Evolutionary conservation across 192 early-diverging fungal species (phyloP).

Genomic region (Gonapodya prolifera): DNA sequence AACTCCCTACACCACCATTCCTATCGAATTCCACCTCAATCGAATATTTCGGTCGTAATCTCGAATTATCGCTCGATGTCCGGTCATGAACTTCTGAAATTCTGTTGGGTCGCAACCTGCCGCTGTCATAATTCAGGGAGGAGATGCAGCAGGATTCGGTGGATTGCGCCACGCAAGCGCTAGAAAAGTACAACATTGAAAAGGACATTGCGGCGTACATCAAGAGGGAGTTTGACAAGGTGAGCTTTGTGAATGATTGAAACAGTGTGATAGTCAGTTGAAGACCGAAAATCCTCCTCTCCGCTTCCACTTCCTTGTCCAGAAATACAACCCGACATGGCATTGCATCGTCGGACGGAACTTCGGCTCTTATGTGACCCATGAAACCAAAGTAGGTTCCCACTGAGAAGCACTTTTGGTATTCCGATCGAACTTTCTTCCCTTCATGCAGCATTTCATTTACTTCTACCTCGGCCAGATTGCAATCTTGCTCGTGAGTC

Average conservation of each 20-base stretch:
- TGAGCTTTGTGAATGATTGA: too few relatives aligned
- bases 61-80: not conserved
- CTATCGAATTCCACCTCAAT: too few relatives aligned
- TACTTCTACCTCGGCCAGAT: conserved; percentile 96
- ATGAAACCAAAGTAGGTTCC: conserved; percentile 54
- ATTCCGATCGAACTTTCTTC: not conserved
- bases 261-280: too few relatives aligned
- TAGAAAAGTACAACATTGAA: conserved; percentile 89
- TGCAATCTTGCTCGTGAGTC: conserved; percentile 59
- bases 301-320: not conserved
- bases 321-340: conserved; percentile 70
- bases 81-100: not conserved
- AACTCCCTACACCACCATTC: too few relatives aligned
- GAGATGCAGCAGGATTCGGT: conserved; percentile 61
- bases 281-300: too few relatives aligned
- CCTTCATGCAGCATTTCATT: conserved; percentile 73
- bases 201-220: conserved; percentile 97
- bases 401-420: not conserved
- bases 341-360: conserved; percentile 97
- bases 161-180: conserved; percentile 71
- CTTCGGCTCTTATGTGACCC: conserved; percentile 98
- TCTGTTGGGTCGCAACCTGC: too few relatives aligned
- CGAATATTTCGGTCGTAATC: too few relatives aligned
- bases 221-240: conserved; percentile 95
- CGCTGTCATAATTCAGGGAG: too few relatives aligned